Base-by-base conservation (phyloP, 352 stramenopile species). In the Globisporangium radiosum region DNA sequence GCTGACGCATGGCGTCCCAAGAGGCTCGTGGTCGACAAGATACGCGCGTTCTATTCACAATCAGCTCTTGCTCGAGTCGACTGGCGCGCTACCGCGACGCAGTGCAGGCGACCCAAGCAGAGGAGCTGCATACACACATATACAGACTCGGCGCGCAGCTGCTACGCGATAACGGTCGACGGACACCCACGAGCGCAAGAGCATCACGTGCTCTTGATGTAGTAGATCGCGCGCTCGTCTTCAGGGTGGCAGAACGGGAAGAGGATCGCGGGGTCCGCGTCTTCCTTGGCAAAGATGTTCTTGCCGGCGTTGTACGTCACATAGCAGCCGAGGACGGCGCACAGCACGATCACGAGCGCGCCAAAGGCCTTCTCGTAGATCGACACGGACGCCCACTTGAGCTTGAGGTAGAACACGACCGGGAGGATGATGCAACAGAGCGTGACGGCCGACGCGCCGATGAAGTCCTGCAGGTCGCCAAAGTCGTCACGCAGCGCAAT, bases 341-440 rank as follows among this genome's bases (percentile, higher is more conserved):
- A 68, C 4, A 69, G 36, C 1, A 52, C 42, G 7, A 66, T n/a
- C 13, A 66, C 47, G 11, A 66, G 4, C 19, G 64, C 5, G 6
- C 47, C 63, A 15, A 52, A 54, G 3, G 47, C 50, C 56, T 69
- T 69, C 17, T 69, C 63, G 56, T 66, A 66, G 3, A 69, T 47
- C 38, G 58, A 51, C n/a, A 64, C 62, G 14, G n/a, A 48, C 2
- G 11, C 9, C 57, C 60, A 66, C 19, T 48, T 33, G 44, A 56
- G 60, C 58, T 68, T 68, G 39, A 70, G 42, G 63, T 70, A 70
- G 54, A 71, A 70, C 14, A 60, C 37, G n/a, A 70, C 64, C 5
- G 66, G 66, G 13, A 72, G 42, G 37, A 71, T 71, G 49, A 72
- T 72, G 60, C 63, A 72, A 48, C 58, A 64, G 11, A 68, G 43